A percentile compares a stretch with the other conserved stretches of the same genome.
Evolutionary conservation across 345 rosid species (phyloP).

Genomic region (Eutrema japonicum): DNA sequence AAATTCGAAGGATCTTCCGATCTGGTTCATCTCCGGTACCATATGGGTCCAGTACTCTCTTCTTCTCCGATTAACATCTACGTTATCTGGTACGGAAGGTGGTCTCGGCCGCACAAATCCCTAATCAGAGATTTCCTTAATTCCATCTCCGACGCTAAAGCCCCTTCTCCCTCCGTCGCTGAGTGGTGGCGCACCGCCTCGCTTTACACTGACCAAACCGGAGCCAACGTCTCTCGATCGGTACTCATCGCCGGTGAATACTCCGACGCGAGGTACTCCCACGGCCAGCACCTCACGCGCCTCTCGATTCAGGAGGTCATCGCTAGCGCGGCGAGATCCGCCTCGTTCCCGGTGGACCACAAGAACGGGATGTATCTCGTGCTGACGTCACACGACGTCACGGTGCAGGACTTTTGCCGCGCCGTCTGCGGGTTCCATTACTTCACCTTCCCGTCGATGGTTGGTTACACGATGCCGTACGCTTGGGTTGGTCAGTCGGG

Average conservation of each 20-base stretch:
- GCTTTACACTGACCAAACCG: constrained; percentile 96
- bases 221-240: constrained; percentile 77
- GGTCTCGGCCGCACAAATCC: constrained; percentile 65
- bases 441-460: constrained; percentile 95
- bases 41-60: constrained; percentile 98
- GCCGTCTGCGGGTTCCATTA: constrained; percentile 98
- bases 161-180: constrained; percentile 66
- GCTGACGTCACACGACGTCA: constrained; percentile 74
- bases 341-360: constrained; percentile 82
- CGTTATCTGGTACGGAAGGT: constrained; percentile 90
- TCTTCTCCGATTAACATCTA: constrained; percentile 82
- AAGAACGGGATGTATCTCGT: constrained; percentile 83
- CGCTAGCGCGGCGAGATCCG: constrained; percentile 64
- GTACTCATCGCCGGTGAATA: constrained; percentile 75
- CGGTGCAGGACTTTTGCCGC: constrained; percentile 88
- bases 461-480: constrained; percentile 94
- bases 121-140: constrained; percentile 76
- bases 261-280: constrained; percentile 61
- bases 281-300: constrained; percentile 68
- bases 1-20: constrained; percentile 88
- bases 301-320: constrained; percentile 83
- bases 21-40: constrained; percentile 83
- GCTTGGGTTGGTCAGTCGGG: constrained; percentile 97
- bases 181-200: constrained; percentile 92
- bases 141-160: constrained; percentile 63